Percentiles rank a stretch among this genome's conserved stretches.
These are phyloP conservation scores for Cladobotryum protrusum DNA, from an alignment of 2,329 filamentous ascomycete genomes.

Conservation along the genomic window DNA sequence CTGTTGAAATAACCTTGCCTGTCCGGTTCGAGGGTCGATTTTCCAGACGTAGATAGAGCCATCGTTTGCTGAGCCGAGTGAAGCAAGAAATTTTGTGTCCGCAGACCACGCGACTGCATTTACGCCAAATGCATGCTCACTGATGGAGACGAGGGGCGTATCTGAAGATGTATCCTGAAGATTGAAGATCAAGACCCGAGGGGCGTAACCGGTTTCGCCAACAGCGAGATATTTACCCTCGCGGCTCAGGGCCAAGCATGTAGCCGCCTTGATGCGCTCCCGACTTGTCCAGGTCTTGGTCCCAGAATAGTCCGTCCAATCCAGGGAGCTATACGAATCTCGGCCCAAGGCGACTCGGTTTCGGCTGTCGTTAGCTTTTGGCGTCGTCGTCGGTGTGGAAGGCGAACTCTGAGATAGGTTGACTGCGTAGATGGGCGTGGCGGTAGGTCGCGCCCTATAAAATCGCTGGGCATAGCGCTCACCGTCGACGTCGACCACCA, in stretches of 20 bases:
- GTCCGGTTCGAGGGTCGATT: constrained; percentile 74
- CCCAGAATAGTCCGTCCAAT: constrained; percentile 56
- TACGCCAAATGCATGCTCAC: constrained; percentile 86
- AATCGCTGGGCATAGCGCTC: constrained; percentile 71
- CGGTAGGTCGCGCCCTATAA: constrained; percentile 77
- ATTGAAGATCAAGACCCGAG: constrained; percentile 84
- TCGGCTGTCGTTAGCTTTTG: constrained; percentile 58
- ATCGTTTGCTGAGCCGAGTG: constrained; percentile 82
- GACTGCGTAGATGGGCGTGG: constrained; percentile 59
- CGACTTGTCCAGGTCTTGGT: constrained; percentile 79
- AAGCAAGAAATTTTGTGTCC: constrained; percentile 80
- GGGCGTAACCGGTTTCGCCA: constrained; percentile 91
- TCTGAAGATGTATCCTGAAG: constrained; percentile 76
- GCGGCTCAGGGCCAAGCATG: constrained; percentile 79
- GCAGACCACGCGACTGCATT: constrained; percentile 83
- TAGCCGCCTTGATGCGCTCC: constrained; percentile 90
- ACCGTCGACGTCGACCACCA: constrained; percentile 73
- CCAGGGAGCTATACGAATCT: constrained; percentile 42
- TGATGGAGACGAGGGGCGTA: constrained; percentile 74
- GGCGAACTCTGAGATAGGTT: constrained; percentile 46
- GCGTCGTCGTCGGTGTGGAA: constrained; percentile 46
- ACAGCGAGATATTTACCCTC: constrained; percentile 86
- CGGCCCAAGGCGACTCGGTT: constrained; percentile 47
- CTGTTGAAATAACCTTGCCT: constrained; percentile 73
- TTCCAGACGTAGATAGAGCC: constrained; percentile 91